A percentile compares a stretch with the other conserved stretches of the same genome.
Evolutionary conservation across 2,329 filamentous ascomycete species (phyloP).

Genomic region (Hypoxylon sp.): DNA sequence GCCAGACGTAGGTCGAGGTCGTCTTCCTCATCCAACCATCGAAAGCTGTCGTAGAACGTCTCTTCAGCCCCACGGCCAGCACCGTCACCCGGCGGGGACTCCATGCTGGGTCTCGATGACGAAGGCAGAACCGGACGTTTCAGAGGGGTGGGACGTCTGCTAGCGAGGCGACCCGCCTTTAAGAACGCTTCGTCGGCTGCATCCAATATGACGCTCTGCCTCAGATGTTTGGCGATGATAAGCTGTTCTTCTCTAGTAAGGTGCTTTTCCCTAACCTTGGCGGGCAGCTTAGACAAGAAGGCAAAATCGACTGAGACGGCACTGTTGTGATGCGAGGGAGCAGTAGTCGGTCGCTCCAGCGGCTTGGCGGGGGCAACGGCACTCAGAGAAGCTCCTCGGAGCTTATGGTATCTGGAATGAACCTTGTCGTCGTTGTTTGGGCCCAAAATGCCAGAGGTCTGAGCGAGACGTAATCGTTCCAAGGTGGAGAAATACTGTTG

Average conservation of each 20-base stretch:
- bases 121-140: constrained; percentile 44
- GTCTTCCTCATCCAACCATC: constrained; percentile 78
- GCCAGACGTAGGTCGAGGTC: constrained; percentile 73
- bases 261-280: constrained; percentile 71
- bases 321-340: constrained; percentile 33
- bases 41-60: constrained; percentile 72
- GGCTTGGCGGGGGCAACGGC: constrained; percentile 19
- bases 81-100: constrained; percentile 42
- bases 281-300: constrained; percentile 72
- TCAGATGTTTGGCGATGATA: constrained; percentile 60
- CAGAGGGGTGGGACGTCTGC: constrained; percentile 44
- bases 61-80: constrained; percentile 53
- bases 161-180: constrained; percentile 52
- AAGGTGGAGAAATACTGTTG: constrained; percentile 66
- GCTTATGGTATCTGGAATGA: constrained; percentile 17
- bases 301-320: constrained; percentile 62
- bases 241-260: constrained; percentile 73
- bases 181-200: constrained; percentile 63
- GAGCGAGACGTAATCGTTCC: constrained; percentile 66
- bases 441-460: constrained; percentile 50
- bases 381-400: constrained; percentile 24
- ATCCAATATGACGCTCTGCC: constrained; percentile 63
- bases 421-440: constrained; percentile 16
- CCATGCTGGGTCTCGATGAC: constrained; percentile 40
- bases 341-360: constrained; percentile 32